phyloP scores from a whole-genome alignment of 768 basidiomycete species.

The Tricholoma sp. region DNA sequence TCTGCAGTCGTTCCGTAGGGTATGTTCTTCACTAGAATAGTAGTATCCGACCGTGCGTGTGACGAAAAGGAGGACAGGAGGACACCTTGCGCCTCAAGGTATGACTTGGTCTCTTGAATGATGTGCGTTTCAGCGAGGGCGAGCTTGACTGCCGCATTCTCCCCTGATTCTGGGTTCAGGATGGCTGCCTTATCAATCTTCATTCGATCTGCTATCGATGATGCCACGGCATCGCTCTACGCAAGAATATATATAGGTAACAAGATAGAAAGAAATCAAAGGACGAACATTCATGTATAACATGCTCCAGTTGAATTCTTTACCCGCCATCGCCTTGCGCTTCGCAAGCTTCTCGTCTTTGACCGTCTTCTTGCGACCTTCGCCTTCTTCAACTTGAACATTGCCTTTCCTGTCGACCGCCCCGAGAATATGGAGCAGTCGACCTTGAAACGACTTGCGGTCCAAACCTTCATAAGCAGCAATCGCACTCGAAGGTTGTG shows the following conservation, averaged over 20 bases:
- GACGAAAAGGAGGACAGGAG: slow-evolving; percentile 53
- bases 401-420: slow-evolving; percentile 65
- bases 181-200: slow-evolving; percentile 84
- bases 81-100: slow-evolving; percentile 76
- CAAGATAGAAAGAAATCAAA: slow-evolving; percentile 7
- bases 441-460: slow-evolving; percentile 83
- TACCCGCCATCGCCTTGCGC: slow-evolving; percentile 62
- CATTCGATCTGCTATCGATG: slow-evolving; percentile 87
- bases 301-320: slow-evolving; percentile 90
- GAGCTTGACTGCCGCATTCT: slow-evolving; percentile 86
- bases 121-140: slow-evolving; percentile 96
- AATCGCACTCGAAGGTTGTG: slow-evolving; percentile 38
- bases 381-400: slow-evolving; percentile 35
- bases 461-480: slow-evolving; percentile 77
- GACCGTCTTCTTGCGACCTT: slow-evolving; percentile 41
- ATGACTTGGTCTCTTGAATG: slow-evolving; percentile 90
- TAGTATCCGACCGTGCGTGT: slow-evolving; percentile 63
- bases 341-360: slow-evolving; percentile 62
- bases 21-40: slow-evolving; percentile 93
- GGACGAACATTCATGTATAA: slow-evolving; percentile 94
- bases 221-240: slow-evolving; percentile 90
- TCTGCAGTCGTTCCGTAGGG: slow-evolving; percentile 80
- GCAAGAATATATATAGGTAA: slow-evolving; percentile 8
- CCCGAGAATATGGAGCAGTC: slow-evolving; percentile 84
- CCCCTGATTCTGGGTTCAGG: slow-evolving; percentile 71